Evolutionary conservation across 805 yeast species (phyloP), one percentile per base, ranked within the genome.

Genomic region (Saccharomycopsis amapae): DNA sequence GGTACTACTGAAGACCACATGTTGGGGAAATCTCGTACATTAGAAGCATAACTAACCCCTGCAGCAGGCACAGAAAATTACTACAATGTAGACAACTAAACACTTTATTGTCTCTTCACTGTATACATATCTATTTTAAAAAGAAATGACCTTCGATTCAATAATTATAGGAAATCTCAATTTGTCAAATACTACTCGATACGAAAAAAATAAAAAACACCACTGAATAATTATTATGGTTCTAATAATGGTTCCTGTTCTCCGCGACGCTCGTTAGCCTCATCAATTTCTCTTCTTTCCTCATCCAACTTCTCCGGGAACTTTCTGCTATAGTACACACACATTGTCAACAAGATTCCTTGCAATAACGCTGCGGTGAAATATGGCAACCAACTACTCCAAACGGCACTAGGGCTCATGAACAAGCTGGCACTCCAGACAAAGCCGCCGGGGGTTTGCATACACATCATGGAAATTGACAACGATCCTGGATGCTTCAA

Each of bases 391-490:
- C 95, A 86, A 10, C 88, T 77, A 54, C 90, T 81, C 95, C 95
- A 86, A 51, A 76, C 76, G 1, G 90, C 76, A 5, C 86, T 93
- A 36, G 83, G 82, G 39, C 88, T 76, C 49, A 75, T 60, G 45
- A 76, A 81, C 43, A 86, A 65, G 1, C 85, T 76, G n/a, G 76
- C 69, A 2, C 93, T 75, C 84, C 90, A 86, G 2, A 85, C 46
- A 52, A 74, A 81, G 15, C 95, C 95, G 13, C 96, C 96, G 0
- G 96, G 96, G 17, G 94, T 85, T 60, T 86, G 96, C 52, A 87
- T 72, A 36, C 79, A 64, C 90, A 86, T 83, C 87, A 84, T 85
- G 5, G 78, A 74, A 9, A 85, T 67, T 0, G 94, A 84, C 19
- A 86, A 67, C 1, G 88, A 79, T 7, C 95, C 96, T 0, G 94